These are phyloP conservation scores for Capsella rubella DNA, from an alignment of 441 rosid genomes.

Conservation along the genomic window DNA sequence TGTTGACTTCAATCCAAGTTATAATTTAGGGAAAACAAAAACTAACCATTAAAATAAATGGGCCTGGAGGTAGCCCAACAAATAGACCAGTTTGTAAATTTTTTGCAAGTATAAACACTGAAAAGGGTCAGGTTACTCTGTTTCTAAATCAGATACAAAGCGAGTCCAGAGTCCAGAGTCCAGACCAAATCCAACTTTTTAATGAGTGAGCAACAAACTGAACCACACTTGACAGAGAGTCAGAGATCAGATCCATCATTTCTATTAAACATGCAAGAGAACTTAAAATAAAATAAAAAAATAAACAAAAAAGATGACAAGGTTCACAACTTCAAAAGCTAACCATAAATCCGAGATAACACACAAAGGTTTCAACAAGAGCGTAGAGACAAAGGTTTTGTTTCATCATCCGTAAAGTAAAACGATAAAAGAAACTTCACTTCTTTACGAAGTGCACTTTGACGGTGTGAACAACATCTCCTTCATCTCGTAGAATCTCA, in stretches of 20 bases:
- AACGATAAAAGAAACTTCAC: background rate
- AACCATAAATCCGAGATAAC: background rate
- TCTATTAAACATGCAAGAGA: background rate
- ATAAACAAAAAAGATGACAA: background rate
- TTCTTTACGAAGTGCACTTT: conserved; percentile 27
- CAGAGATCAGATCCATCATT: background rate
- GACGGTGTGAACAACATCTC: background rate
- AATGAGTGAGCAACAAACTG: background rate
- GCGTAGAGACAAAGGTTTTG: background rate
- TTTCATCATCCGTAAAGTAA: background rate
- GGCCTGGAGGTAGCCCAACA: conserved; percentile 5
- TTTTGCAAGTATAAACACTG: background rate
- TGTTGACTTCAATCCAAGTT: background rate
- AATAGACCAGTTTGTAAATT: background rate
- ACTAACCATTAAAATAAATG: background rate
- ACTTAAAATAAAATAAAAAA: background rate
- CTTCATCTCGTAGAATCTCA: conserved; percentile 21
- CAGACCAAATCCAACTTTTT: background rate
- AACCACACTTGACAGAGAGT: background rate
- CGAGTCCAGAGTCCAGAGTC: no score
- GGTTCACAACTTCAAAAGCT: background rate
- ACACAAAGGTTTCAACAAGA: background rate
- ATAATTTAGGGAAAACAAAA: background rate
- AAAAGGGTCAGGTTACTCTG: background rate
- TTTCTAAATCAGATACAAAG: no score